Conservation (phyloP, 768 basidiomycete genomes). For the Filobasidium floriforme region DNA sequence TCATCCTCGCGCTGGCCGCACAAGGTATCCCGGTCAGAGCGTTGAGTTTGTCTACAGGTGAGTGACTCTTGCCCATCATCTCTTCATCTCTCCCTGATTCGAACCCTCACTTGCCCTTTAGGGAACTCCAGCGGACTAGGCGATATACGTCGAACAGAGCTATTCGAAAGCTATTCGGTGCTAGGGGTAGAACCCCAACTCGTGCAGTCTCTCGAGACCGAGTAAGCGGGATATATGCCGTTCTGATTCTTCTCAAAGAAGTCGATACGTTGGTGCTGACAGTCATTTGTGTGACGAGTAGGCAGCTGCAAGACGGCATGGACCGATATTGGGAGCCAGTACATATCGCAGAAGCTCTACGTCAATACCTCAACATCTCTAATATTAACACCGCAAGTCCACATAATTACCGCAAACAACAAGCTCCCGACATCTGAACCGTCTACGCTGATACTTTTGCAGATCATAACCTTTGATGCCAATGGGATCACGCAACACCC, state of each 20-base stretch:
- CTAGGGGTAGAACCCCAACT: conserved; percentile 57
- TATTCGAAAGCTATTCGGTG: conserved; percentile 58
- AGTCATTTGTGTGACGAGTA: conserved; percentile 35
- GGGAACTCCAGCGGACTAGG: conserved; percentile 75
- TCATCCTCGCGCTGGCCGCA: conserved; percentile 54
- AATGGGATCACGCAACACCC: conserved; percentile 74
- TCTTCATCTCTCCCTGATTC: no score
- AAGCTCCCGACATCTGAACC: not conserved
- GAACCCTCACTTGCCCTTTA: no score
- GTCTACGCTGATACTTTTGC: conserved; percentile 8
- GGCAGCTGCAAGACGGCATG: conserved; percentile 69
- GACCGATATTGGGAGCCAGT: conserved; percentile 53
- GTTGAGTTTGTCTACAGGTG: conserved; percentile 64
- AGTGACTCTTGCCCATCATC: conserved; percentile 19
- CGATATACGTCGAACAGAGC: conserved; percentile 54
- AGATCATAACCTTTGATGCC: conserved; percentile 82
- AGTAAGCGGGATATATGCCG: conserved; percentile 58
- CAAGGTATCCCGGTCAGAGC: conserved; percentile 51
- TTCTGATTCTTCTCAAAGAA: no score
- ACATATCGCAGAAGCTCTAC: conserved; percentile 50
- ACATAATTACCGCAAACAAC: not conserved
- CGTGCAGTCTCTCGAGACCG: conserved; percentile 61
- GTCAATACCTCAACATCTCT: conserved; percentile 50
- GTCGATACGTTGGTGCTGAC: no score
- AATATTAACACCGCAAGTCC: not conserved